phyloP scores from a whole-genome alignment of 2,329 filamentous ascomycete species.

The Cladosporium sp. region DNA sequence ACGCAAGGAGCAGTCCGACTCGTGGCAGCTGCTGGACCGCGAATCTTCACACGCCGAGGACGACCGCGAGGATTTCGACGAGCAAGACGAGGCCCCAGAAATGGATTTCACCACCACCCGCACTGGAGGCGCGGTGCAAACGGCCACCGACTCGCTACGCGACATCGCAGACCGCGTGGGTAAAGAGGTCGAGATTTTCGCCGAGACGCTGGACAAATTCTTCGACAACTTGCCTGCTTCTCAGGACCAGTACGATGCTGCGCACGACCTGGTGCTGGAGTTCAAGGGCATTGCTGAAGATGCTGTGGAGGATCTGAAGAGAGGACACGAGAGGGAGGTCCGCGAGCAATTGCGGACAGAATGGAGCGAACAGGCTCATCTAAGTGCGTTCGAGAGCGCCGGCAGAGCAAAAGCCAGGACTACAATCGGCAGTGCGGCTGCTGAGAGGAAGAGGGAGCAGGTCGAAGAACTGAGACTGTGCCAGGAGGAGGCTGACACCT shows the following conservation, averaged over 20 bases:
- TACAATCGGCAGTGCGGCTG: slow-evolving; percentile 22
- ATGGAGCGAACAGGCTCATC: slow-evolving; percentile 30
- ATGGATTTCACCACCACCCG: slow-evolving; percentile 10
- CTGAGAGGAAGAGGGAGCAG: slow-evolving; percentile 35
- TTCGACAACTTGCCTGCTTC: slow-evolving; percentile 48
- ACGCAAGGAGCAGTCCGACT: slow-evolving; percentile 14
- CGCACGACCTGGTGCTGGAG: slow-evolving; percentile 57
- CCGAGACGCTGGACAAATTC: slow-evolving; percentile 77
- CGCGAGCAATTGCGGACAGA: slow-evolving; percentile 44
- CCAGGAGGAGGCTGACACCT: slow-evolving; percentile 76
- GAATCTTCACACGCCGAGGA: slow-evolving; percentile 3
- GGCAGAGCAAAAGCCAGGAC: slow-evolving; percentile 29
- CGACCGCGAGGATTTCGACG: slow-evolving; percentile 7
- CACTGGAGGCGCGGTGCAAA: slow-evolving; percentile 37
- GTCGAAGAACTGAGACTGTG: slow-evolving; percentile 27
- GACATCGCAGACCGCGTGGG: slow-evolving; percentile 69
- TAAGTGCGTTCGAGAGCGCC: slow-evolving; percentile 32
- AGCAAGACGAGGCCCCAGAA: slow-evolving; percentile 19
- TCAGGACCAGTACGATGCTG: slow-evolving; percentile 58
- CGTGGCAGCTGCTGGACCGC: slow-evolving; percentile 22
- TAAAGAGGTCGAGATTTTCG: slow-evolving; percentile 83
- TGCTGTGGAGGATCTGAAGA: slow-evolving; percentile 48
- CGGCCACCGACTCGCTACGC: slow-evolving; percentile 45
- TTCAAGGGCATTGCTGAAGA: slow-evolving; percentile 54
- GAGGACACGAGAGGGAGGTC: slow-evolving; percentile 39